These are phyloP conservation scores for Fraxinus velutina DNA, from an alignment of 305 asterid species.

Conservation along the genomic window DNA sequence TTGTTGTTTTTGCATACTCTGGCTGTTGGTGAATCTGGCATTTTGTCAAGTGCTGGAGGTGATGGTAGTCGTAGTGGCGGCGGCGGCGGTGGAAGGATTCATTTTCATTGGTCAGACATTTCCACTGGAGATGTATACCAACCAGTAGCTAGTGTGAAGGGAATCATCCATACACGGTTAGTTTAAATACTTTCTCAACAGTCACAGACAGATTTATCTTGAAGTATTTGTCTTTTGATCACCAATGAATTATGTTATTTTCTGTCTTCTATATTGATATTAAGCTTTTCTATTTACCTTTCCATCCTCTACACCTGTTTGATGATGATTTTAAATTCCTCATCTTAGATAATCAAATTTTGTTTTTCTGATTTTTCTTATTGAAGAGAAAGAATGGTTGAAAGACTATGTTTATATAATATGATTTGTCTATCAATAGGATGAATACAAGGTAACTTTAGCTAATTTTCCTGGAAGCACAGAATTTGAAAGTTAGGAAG, in stretches of 20 bases:
- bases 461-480: not conserved
- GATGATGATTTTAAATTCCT: not conserved
- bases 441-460: not conserved
- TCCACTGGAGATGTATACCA: conserved; percentile 91
- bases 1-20: conserved; percentile 67
- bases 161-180: conserved; percentile 70
- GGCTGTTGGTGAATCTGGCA: conserved; percentile 55
- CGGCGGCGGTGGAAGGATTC: conserved; percentile 99
- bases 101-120: conserved; percentile 93
- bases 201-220: conserved; percentile 15
- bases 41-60: conserved; percentile 85
- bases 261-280: conserved; percentile 13
- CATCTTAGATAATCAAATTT: not conserved
- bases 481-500: not conserved
- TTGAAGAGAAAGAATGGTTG: not conserved
- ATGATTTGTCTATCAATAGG: not conserved
- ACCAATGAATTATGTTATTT: not conserved
- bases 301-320: not conserved
- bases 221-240: conserved; percentile 18
- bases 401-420: not conserved
- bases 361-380: not conserved
- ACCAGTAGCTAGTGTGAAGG: conserved; percentile 81
- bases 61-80: conserved; percentile 69
- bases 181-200: conserved; percentile 28
- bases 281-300: conserved; percentile 9